These are phyloP conservation scores for Carallia pectinifolia DNA, from an alignment of 345 rosid genomes.

Conservation along the genomic window DNA sequence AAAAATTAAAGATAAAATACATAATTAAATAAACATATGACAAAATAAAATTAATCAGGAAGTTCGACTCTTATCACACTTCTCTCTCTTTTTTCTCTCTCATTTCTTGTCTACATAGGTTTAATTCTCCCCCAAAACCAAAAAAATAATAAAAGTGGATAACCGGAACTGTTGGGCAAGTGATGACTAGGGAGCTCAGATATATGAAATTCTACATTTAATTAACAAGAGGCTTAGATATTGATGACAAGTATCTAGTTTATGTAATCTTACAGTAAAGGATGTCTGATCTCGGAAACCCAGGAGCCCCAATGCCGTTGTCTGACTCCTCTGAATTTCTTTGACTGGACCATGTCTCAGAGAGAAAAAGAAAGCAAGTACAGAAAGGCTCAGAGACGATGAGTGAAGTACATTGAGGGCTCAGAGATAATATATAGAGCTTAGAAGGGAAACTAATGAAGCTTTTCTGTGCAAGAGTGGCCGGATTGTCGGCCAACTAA, in stretches of 20 bases:
- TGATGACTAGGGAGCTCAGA: neutral
- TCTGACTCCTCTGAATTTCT: constrained; percentile 34
- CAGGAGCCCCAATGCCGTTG: constrained; percentile 35
- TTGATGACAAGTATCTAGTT: neutral
- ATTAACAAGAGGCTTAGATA: too few relatives aligned
- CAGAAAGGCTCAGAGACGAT: neutral
- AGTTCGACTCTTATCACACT: too few relatives aligned
- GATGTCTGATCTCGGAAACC: constrained; percentile 35
- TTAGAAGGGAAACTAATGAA: neutral
- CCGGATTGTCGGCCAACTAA: constrained; percentile 12
- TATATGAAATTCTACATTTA: neutral
- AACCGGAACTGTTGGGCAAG: too few relatives aligned
- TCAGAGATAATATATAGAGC: neutral
- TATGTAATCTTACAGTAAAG: constrained; percentile 20
- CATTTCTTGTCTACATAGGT: too few relatives aligned
- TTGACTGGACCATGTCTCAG: constrained; percentile 25
- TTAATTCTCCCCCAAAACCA: too few relatives aligned
- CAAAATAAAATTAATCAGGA: too few relatives aligned
- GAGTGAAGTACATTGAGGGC: neutral
- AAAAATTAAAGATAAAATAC: neutral
- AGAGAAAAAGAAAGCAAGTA: neutral
- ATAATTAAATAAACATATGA: neutral
- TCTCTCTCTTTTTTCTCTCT: too few relatives aligned
- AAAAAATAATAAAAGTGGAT: too few relatives aligned
- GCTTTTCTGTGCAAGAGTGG: neutral